Base-by-base conservation (phyloP, 2,329 filamentous ascomycete genomes). In the Verticillium isaacii region DNA sequence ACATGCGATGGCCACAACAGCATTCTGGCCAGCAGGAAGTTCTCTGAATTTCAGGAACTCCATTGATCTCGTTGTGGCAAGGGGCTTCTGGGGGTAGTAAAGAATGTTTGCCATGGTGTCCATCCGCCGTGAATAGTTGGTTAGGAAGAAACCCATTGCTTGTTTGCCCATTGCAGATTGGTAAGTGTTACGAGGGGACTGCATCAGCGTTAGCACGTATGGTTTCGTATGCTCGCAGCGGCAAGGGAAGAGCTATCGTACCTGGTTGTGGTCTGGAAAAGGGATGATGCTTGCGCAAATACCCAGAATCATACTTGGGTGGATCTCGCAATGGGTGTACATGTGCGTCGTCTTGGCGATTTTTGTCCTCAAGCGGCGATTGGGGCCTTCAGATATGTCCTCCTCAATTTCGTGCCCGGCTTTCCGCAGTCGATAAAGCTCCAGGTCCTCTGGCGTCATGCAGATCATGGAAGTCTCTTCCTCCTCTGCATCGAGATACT, bases 131-230 rank as follows among this genome's bases (percentile, higher is more conserved):
- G 92, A 89, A 76, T 96, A 99, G 74, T 99, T 99, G 14, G 96
- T 99, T 61, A 99, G 83, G 80, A 97, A 97, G 70, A 98, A 93
- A 73, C 96, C 95, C 96, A 99, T 99, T 65, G 95, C 95, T 85
- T 99, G 95, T 79, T 99, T 99, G 82, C 96, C 95, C 95, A 99
- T 99, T 73, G 95, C 95, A 70, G 94, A 97, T 79, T 98, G 94
- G 77, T 97, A 99, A 4, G 94, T 98, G 74, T 99, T 99, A 90
- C 95, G 90, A 67, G 95, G 95, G 65, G 94, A 98, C 85, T 96
- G 72, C 57, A 19, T 41, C 23, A 11, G 57, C 56, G 68, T 81
- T 72, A 82, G 73, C 65, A 68, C 58, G 3, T 52, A 8, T 8
- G n/a, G 34, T 9, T 36, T 5, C 54, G 50, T 65, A 34, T 54